Evolutionary conservation across 805 yeast genomes (phyloP).

Genomic region (Metschnikowia cerradonensis): DNA sequence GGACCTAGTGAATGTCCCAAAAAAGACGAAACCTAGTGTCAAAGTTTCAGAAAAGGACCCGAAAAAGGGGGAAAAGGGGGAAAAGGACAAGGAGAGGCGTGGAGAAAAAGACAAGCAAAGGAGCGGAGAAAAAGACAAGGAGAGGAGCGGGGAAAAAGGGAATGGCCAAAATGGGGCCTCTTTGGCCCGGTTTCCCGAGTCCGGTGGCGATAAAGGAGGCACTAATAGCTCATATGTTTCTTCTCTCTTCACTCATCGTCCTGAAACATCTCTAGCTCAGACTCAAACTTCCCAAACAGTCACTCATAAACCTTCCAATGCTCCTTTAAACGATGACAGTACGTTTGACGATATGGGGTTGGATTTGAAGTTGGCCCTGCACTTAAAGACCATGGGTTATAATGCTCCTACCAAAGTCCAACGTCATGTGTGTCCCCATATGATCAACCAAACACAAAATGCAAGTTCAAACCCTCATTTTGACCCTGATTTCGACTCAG

Average conservation of each 20-base stretch:
- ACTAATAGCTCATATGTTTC: constrained; percentile 63
- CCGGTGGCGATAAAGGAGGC: constrained; percentile 17
- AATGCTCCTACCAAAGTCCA: constrained; percentile 83
- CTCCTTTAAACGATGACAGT: constrained; percentile 70
- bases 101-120: too few species aligned
- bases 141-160: too few species aligned
- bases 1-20: background rate
- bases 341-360: constrained; percentile 72
- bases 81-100: background rate
- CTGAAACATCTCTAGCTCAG: constrained; percentile 49
- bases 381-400: constrained; percentile 54
- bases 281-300: constrained; percentile 33
- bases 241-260: constrained; percentile 61
- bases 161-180: too few species aligned
- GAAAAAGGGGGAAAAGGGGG: background rate
- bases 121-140: background rate
- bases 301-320: constrained; percentile 65
- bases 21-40: background rate
- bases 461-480: too few species aligned
- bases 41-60: background rate
- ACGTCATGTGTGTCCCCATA: constrained; percentile 69
- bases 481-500: too few species aligned
- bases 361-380: constrained; percentile 47
- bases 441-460: background rate
- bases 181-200: background rate